Evolutionary conservation across 2,329 filamentous ascomycete genomes (phyloP).

Genomic region (Drechslera avenae): DNA sequence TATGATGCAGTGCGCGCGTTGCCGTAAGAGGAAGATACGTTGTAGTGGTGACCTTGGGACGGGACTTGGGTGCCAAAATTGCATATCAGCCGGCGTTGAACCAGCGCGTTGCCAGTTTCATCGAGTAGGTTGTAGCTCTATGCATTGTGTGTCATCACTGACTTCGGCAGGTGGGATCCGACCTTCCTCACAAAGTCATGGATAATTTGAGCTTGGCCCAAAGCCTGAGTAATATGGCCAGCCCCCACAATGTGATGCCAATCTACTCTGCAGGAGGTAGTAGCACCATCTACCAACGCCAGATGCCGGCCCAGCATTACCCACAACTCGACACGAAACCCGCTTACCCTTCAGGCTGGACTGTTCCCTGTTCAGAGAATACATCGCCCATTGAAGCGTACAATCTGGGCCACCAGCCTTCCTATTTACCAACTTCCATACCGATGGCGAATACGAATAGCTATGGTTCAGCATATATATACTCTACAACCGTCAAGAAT

Average conservation of each 20-base stretch:
- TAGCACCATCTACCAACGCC: constrained; percentile 20
- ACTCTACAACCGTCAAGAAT: constrained; percentile 16
- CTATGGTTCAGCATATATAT: constrained; percentile 26
- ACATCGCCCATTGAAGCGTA: constrained; percentile 39
- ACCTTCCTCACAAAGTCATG: constrained; percentile 31
- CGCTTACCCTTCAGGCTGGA: constrained; percentile 29
- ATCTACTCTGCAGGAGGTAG: constrained; percentile 20
- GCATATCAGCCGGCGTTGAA: constrained; percentile 72
- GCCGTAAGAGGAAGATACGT: constrained; percentile 90
- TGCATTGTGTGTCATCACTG: constrained; percentile 3
- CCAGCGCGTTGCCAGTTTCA: constrained; percentile 73
- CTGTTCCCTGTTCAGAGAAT: constrained; percentile 32
- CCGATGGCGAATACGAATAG: constrained; percentile 15
- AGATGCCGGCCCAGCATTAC: constrained; percentile 20
- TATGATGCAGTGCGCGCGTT: constrained; percentile 74
- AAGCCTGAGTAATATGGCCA: constrained; percentile 24
- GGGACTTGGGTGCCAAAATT: constrained; percentile 81
- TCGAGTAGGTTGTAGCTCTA: constrained; percentile 60
- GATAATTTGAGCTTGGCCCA: constrained; percentile 24
- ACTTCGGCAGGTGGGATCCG: constrained; percentile 41
- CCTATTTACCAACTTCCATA: constrained; percentile 28
- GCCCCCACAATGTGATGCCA: constrained; percentile 28
- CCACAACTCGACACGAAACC: constrained; percentile 30
- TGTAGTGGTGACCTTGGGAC: constrained; percentile 85
- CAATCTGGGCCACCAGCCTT: constrained; percentile 24